Percentiles rank a stretch among this genome's conserved stretches.
Conservation (phyloP, 352 stramenopile species). For the Pythium oligandrum region DNA sequence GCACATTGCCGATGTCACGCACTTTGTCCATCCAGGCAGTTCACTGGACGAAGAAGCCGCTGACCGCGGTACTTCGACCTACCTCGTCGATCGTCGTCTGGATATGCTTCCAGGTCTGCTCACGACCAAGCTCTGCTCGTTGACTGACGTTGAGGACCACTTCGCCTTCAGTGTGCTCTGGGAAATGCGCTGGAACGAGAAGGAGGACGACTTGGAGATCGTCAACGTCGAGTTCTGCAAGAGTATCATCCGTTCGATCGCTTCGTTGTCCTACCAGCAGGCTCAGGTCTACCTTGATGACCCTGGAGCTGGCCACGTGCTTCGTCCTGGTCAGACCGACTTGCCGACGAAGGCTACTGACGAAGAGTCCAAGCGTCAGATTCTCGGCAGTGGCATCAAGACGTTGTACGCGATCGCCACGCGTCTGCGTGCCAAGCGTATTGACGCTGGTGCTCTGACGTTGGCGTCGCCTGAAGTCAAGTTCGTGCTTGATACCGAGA, state of each 20-base stretch:
- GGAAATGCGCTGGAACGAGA: conserved; percentile 57
- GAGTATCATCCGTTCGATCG: conserved; percentile 96
- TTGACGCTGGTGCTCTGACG: conserved; percentile 95
- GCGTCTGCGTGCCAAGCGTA: conserved; percentile 90
- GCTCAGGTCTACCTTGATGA: conserved; percentile 96
- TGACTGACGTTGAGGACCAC: conserved; percentile 81
- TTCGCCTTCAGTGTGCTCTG: conserved; percentile 82
- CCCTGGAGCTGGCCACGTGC: conserved; percentile 40
- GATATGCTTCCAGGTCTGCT: conserved; percentile 98
- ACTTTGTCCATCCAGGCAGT: conserved; percentile 94
- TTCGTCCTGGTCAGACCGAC: conserved; percentile 20
- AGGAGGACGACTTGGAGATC: conserved; percentile 80
- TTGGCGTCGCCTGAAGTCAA: conserved; percentile 94
- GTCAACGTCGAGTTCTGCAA: conserved; percentile 97
- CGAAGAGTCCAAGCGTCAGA: conserved; percentile 36
- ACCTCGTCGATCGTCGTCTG: conserved; percentile 97
- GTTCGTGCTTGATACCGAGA: conserved; percentile 99
- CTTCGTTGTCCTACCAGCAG: conserved; percentile 96
- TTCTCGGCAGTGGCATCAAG: conserved; percentile 85
- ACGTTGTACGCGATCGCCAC: conserved; percentile 89
- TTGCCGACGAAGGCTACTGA: conserved; percentile 30
- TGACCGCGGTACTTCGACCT: conserved; percentile 93
- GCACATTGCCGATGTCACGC: conserved; percentile 99
- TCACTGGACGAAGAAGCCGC: conserved; percentile 94
- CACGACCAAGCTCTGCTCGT: conserved; percentile 97